Conservation (phyloP, 2,329 filamentous ascomycete genomes). For the Periconia sp. region DNA sequence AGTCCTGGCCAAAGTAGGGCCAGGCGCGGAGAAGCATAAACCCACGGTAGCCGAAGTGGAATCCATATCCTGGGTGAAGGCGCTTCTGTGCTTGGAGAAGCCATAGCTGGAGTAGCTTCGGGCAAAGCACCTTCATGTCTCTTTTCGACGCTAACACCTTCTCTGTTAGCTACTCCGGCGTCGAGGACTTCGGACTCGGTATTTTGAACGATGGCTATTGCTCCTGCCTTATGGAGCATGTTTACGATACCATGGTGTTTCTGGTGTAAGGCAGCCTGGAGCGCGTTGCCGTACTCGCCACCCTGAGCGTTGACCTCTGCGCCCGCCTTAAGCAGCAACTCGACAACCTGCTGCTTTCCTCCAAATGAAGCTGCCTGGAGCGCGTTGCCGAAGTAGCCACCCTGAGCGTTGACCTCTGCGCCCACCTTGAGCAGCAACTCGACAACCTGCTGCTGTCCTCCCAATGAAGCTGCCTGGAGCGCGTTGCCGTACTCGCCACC, state of each 20-base stretch:
- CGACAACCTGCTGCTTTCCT: not conserved
- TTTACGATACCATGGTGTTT: constrained; percentile 1
- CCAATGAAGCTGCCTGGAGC: constrained; percentile 1
- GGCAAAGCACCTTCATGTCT: not conserved
- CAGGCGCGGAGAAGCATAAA: not conserved
- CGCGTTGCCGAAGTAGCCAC: constrained; percentile 1
- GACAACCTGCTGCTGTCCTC: not conserved
- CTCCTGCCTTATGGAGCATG: constrained; percentile 1
- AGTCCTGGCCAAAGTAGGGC: constrained; percentile 1
- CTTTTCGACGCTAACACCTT: not conserved
- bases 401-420: constrained; percentile 1
- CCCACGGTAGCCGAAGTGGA: not conserved
- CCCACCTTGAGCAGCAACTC: not conserved
- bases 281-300: too few species aligned
- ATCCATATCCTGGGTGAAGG: not conserved
- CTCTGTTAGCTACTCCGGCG: not conserved
- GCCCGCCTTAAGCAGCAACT: not conserved
- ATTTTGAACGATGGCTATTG: not conserved
- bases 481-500: constrained; percentile 2
- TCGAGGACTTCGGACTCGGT: too few species aligned
- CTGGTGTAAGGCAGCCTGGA: constrained; percentile 22
- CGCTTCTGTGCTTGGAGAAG: not conserved
- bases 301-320: constrained; percentile 8
- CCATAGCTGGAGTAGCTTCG: not conserved
- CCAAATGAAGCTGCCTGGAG: not conserved